A percentile compares a stretch with the other conserved stretches of the same genome.
These are phyloP conservation scores for Wickerhamomyces rabaulensis DNA, from an alignment of 805 yeast genomes.

Conservation along the genomic window DNA sequence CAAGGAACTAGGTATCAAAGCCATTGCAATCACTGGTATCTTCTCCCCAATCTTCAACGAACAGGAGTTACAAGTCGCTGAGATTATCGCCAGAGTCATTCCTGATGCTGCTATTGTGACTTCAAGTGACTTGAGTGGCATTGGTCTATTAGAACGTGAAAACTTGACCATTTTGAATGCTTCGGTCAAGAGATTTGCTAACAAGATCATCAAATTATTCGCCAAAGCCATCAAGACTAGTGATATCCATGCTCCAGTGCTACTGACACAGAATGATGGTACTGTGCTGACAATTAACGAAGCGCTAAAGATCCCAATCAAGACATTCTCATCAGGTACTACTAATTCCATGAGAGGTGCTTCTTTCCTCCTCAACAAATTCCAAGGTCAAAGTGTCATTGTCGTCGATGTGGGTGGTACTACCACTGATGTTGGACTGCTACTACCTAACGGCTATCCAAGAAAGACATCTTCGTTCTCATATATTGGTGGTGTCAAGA, in stretches of 20 bases:
- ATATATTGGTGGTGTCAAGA: conserved; percentile 41
- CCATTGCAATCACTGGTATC: conserved; percentile 37
- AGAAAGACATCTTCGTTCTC: conserved; percentile 40
- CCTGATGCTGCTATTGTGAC: conserved; percentile 32
- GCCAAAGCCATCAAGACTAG: conserved; percentile 30
- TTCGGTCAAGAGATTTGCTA: conserved; percentile 37
- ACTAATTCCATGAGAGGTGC: conserved; percentile 46
- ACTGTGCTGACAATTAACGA: conserved; percentile 37
- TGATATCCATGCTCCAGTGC: conserved; percentile 35
- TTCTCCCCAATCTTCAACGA: conserved; percentile 34
- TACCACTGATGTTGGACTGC: conserved; percentile 44
- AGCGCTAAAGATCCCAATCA: conserved; percentile 36
- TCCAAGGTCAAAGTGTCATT: conserved; percentile 24
- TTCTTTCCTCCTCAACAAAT: conserved; percentile 28
- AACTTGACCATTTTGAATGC: conserved; percentile 44
- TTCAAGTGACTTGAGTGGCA: conserved; percentile 37
- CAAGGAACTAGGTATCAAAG: conserved; percentile 26
- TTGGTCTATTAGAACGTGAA: conserved; percentile 42
- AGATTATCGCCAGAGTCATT: conserved; percentile 28
- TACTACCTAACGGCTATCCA: conserved; percentile 42
- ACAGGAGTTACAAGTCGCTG: conserved; percentile 33
- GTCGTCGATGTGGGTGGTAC: conserved; percentile 50
- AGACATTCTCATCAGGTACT: conserved; percentile 45
- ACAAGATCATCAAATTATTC: conserved; percentile 35
- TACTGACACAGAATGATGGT: conserved; percentile 45